Evolutionary conservation across 495 filamentous ascomycete genomes (phyloP).

Genomic region (Tuber brumale): DNA sequence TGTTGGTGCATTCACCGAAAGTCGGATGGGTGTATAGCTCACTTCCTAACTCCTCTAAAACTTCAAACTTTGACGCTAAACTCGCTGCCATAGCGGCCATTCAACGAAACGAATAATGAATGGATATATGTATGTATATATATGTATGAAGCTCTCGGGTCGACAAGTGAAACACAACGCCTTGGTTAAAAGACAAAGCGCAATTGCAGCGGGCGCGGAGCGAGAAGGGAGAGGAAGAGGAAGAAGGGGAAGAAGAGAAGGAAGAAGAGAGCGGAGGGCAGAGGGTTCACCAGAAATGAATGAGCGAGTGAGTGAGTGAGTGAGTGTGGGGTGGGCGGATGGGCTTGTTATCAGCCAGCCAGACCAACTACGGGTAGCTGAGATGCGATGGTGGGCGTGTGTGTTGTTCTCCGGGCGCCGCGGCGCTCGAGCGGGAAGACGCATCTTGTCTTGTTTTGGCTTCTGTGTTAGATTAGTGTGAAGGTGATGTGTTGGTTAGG

Average conservation of each 20-base stretch:
- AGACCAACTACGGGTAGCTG: neutral
- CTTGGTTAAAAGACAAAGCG: slow-evolving; percentile 8
- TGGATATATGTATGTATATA: neutral
- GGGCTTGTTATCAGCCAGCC: neutral
- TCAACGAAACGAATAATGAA: neutral
- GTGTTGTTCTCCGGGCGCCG: neutral
- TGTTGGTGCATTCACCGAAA: neutral
- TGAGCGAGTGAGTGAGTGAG: neutral
- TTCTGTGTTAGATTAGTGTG: neutral
- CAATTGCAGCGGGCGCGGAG: neutral
- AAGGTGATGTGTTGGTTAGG: neutral
- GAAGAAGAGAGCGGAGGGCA: slow-evolving; percentile 11
- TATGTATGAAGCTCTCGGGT: neutral
- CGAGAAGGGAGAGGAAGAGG: neutral
- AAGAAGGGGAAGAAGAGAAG: neutral
- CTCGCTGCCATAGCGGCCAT: neutral
- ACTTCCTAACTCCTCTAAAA: slow-evolving; percentile 41
- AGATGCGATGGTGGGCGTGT: neutral
- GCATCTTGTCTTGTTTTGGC: slow-evolving; percentile 4
- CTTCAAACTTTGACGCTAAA: slow-evolving; percentile 39
- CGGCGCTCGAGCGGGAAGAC: neutral
- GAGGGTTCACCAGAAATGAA: neutral
- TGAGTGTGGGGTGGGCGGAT: neutral
- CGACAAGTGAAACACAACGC: neutral
- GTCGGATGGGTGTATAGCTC: slow-evolving; percentile 16